Base-by-base conservation (phyloP, 306 rosid genomes). In the Acmispon strigosus region DNA sequence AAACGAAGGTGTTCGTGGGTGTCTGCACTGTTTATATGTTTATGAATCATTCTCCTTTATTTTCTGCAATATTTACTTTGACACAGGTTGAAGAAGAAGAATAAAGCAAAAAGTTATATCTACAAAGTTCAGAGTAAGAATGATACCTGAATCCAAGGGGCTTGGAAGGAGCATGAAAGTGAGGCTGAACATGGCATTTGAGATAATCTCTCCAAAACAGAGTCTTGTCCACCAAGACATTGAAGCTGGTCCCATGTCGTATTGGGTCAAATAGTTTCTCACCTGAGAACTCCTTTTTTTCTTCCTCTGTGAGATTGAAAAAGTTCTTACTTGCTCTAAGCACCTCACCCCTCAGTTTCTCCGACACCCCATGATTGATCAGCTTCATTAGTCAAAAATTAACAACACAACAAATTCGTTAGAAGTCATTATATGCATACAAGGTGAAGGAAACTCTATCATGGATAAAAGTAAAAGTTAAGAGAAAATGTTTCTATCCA, bases 201-300 rank as follows among this genome's bases (percentile, higher is more conserved):
- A 88, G 86, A 80, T 75, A 88, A 66, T 88, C 94, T 63, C 94
- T 84, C 94, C 90, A 88, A 20, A 80, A 75, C 1, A 82, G 69
- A 1, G 58, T 53, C 48, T 80, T 73, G 11, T 88, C 89, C n/a
- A 78, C 78, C 29, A 16, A 54, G 3, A 69, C 24, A 62, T 86
- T 88, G 82, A 84, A 86, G 76, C 90, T 84, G 41, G 87, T 88
- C 2, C 94, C 94, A 66, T 66, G 86, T 74, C 74, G 75, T 36
- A 88, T 80, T 2, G 89, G 90, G 54, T 84, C 90, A 24, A 82
- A 44, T 19, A 78, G 10, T 0, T 72, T 7, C 47, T 45, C 49
- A 41, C 86, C 82, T n/a, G 41, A 66, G 15, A 34, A 80, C 34
- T 77, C 76, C 52, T 5, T 44, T 81, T 84, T 86, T 8, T 86